Percentiles rank a stretch among this genome's conserved stretches.
Evolutionary conservation across 1,284 basidiomycete genomes (phyloP).

Genomic region (Apiotrichum gracile): DNA sequence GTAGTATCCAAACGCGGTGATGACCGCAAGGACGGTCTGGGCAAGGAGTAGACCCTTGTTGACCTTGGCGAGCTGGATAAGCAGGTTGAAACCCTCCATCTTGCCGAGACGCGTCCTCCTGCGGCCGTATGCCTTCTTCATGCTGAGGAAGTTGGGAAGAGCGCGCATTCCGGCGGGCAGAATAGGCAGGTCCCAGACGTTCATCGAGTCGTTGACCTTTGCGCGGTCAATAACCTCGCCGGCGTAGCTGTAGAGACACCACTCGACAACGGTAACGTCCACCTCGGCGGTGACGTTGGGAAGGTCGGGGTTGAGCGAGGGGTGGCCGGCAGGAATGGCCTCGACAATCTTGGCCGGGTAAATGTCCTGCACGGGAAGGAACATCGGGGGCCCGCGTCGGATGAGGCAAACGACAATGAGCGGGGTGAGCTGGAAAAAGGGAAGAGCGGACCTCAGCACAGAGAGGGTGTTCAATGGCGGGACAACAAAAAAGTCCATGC

Average conservation of each 20-base stretch:
- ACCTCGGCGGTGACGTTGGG: conserved; percentile 42
- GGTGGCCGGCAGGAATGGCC: conserved; percentile 25
- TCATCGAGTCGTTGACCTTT: conserved; percentile 63
- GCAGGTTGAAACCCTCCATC: conserved; percentile 41
- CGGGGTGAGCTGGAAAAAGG: conserved; percentile 54
- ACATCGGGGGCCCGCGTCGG: conserved; percentile 64
- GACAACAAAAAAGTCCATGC: conserved; percentile 11
- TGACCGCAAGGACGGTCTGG: conserved; percentile 56
- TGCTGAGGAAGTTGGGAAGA: conserved; percentile 29
- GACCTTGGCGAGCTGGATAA: conserved; percentile 41
- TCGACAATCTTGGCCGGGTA: conserved; percentile 62
- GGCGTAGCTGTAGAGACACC: conserved; percentile 71
- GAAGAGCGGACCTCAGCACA: conserved; percentile 24
- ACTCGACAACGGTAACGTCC: conserved; percentile 56
- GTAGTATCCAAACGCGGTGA: conserved; percentile 68
- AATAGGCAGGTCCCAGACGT: conserved; percentile 78
- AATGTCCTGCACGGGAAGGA: conserved; percentile 63
- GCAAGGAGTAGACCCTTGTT: conserved; percentile 40
- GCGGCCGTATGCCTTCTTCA: conserved; percentile 37
- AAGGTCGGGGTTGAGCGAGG: conserved; percentile 27
- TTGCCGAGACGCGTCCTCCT: conserved; percentile 26
- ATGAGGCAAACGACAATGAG: conserved; percentile 56
- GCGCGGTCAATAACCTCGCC: conserved; percentile 77
- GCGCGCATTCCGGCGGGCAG: conserved; percentile 64
- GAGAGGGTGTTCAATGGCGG: conserved; percentile 13